A percentile compares a stretch with the other conserved stretches of the same genome.
Evolutionary conservation across 345 rosid genomes (phyloP).

Genomic region (Eutrema heterophyllum): DNA sequence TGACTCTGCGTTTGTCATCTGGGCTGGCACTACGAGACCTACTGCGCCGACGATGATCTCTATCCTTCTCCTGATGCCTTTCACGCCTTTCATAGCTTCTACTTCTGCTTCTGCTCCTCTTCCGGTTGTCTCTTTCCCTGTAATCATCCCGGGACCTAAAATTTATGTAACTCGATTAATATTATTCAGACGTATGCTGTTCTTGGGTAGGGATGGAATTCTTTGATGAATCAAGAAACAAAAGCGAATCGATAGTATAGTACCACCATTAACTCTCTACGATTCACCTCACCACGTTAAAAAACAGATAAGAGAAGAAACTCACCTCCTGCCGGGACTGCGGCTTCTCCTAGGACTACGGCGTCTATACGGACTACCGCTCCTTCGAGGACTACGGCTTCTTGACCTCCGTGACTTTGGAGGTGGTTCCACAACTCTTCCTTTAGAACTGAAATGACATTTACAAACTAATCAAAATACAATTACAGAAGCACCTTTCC

Average conservation of each 20-base stretch:
- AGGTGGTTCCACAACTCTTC: conserved; percentile 33
- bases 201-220: neutral
- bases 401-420: conserved; percentile 40
- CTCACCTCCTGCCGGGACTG: conserved; percentile 47
- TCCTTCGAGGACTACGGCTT: conserved; percentile 47
- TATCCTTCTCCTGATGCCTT: conserved; percentile 46
- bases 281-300: neutral
- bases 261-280: neutral
- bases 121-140: conserved; percentile 44
- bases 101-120: conserved; percentile 45
- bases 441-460: conserved; percentile 34
- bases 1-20: conserved; percentile 44
- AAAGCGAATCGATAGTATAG: neutral
- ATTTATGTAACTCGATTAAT: neutral
- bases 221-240: neutral
- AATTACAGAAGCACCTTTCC: neutral
- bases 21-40: conserved; percentile 62
- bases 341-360: conserved; percentile 42
- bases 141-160: conserved; percentile 29
- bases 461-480: conserved; percentile 2
- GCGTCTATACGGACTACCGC: conserved; percentile 22
- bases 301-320: neutral
- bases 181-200: neutral
- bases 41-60: conserved; percentile 46
- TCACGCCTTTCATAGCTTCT: conserved; percentile 51